phyloP scores from a whole-genome alignment of 2,329 filamentous ascomycete species.

The Lachnellula cervina region DNA sequence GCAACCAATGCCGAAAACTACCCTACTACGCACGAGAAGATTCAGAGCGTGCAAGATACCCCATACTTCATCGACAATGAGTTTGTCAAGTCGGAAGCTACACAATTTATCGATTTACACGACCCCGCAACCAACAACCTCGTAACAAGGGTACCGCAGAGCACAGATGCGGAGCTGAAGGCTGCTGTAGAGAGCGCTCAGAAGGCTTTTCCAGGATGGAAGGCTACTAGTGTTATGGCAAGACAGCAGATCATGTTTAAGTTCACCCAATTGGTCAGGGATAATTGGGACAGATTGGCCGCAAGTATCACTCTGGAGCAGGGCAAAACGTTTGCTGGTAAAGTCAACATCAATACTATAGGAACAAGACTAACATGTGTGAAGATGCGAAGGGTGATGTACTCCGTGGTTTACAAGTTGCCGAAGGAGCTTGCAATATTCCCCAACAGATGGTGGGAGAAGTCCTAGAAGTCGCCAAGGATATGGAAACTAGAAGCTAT shows the following conservation, averaged over 20 bases:
- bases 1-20: conserved; percentile 56
- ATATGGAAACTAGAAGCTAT: conserved; percentile 85
- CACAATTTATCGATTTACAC: conserved; percentile 72
- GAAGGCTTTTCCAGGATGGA: conserved; percentile 72
- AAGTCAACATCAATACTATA: neutral
- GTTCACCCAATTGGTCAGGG: conserved; percentile 71
- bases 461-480: conserved; percentile 78
- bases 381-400: conserved; percentile 74
- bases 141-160: conserved; percentile 77
- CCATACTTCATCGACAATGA: conserved; percentile 80
- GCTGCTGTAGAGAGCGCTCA: conserved; percentile 70
- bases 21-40: conserved; percentile 67
- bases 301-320: conserved; percentile 84
- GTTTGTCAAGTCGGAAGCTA: conserved; percentile 63
- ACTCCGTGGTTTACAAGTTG: conserved; percentile 75
- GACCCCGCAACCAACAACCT: conserved; percentile 84
- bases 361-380: neutral
- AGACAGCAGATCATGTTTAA: conserved; percentile 86
- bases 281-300: conserved; percentile 80
- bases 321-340: conserved; percentile 72
- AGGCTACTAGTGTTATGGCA: conserved; percentile 63
- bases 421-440: conserved; percentile 75
- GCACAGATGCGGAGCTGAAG: conserved; percentile 70
- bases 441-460: conserved; percentile 80
- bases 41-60: conserved; percentile 63